Base-by-base conservation (phyloP, 129 eudicot species). In the Flaveria linearis region DNA sequence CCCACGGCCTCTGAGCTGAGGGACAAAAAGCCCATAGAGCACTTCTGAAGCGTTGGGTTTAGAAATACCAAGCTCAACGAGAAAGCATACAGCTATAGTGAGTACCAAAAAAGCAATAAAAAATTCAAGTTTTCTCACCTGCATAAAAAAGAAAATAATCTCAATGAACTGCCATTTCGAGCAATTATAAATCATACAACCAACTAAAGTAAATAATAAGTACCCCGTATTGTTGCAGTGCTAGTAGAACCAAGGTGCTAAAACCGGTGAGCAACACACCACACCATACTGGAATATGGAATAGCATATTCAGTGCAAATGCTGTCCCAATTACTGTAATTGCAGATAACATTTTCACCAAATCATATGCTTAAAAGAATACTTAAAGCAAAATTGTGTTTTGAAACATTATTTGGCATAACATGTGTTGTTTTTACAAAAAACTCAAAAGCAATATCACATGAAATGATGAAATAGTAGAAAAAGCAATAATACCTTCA, bases 121-220 rank as follows among this genome's bases (percentile, higher is more conserved):
- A 82, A 95, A 85, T 68, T 95, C 99, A 68, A 95, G 97, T 82
- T 91, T 95, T 81, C 99, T 90, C 87, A 95, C 99, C 99, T 95
- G 82, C 72, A 79, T 14, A 76, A 60, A 52, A 53, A 65, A 11
- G 20, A 65, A 42, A 65, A 53, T 14, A 60, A 74, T 53, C 43
- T 77, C 52, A 81, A 5, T n/a, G 66, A 22, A 43, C 33, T 63
- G 18, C 43, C 76, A 50, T 30, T 12, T 26, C 23, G 2, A 41
- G 30, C 60, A 30, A 39, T 42, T 71, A 43, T 3, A 76, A 42
- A n/a, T 11, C 43, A 69, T 20, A 30, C 52, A 17, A 52, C 30
- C 36, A 64, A 18, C 13, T 66, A 56, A 66, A 45, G 47, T 8
- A 67, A 36, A 25, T 72, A 74, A 33, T 36, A 53, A 36, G 36